Conservation (phyloP, 2,329 filamentous ascomycete species). For the Pleurostoma richardsiae region DNA sequence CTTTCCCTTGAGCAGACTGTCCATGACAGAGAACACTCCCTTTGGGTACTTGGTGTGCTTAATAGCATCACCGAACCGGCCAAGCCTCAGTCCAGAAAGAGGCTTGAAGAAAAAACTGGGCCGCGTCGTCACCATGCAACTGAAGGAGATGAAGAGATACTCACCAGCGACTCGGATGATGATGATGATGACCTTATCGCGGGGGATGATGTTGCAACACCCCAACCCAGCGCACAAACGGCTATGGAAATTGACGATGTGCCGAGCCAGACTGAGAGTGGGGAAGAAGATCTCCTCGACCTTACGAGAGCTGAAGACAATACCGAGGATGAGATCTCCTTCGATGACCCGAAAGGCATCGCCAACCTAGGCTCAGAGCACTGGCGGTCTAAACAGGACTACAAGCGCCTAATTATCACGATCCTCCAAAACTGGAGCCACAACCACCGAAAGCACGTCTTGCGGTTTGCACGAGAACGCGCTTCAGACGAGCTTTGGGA, state of each 20-base stretch:
- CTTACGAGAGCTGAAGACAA: not conserved
- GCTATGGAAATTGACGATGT: no score
- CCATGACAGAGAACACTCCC: constrained; percentile 49
- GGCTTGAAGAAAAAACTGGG: constrained; percentile 18
- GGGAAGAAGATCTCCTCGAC: no score
- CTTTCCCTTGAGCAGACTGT: constrained; percentile 38
- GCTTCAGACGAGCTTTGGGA: constrained; percentile 2
- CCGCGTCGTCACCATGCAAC: no score
- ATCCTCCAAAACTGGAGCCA: constrained; percentile 4
- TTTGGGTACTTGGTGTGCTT: constrained; percentile 45
- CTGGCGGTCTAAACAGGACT: constrained; percentile 7
- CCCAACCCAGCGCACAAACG: no score
- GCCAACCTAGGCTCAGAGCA: constrained; percentile 3
- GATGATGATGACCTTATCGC: constrained; percentile 46
- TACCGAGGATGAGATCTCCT: constrained; percentile 1
- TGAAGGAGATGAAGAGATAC: constrained; percentile 39
- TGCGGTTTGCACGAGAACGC: not conserved
- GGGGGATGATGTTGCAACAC: constrained; percentile 18
- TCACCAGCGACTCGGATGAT: constrained; percentile 47
- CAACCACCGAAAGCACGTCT: constrained; percentile 1
- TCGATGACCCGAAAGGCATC: constrained; percentile 5
- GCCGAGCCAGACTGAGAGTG: no score
- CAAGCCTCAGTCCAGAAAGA: constrained; percentile 17
- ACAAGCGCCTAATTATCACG: constrained; percentile 9
- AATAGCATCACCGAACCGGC: constrained; percentile 32